Evolutionary conservation across 805 yeast genomes (phyloP).

Genomic region (Groenewaldozyma salmanticensis): DNA sequence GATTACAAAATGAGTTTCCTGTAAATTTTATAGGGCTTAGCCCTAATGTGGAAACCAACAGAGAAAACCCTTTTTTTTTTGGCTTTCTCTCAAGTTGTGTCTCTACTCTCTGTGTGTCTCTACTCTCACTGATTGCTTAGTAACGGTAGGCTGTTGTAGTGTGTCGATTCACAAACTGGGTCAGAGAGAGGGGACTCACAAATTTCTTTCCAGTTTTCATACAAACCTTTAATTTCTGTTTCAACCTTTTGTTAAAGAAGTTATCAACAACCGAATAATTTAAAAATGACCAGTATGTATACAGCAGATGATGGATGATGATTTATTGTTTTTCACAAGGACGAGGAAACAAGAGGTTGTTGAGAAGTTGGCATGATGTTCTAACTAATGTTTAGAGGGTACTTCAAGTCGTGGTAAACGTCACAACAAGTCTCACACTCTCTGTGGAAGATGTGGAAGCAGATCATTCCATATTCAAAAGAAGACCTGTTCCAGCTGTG

Average conservation of each 20-base stretch:
- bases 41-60: too few species aligned
- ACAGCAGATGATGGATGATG: background rate
- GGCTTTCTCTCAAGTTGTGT: too few species aligned
- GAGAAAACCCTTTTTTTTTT: too few species aligned
- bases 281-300: slow-evolving; percentile 21
- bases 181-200: too few species aligned
- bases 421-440: slow-evolving; percentile 99
- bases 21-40: too few species aligned
- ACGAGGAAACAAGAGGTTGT: background rate
- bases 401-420: slow-evolving; percentile 99
- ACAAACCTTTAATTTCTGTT: background rate
- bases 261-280: slow-evolving; percentile 9
- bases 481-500: slow-evolving; percentile 98
- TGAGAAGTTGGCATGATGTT: too few species aligned
- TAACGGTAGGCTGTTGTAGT: too few species aligned
- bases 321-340: background rate
- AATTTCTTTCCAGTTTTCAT: background rate
- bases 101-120: too few species aligned
- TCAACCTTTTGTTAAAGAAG: background rate
- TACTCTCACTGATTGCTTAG: too few species aligned
- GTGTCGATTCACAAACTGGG: too few species aligned
- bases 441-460: slow-evolving; percentile 94
- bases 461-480: slow-evolving; percentile 99
- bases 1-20: too few species aligned
- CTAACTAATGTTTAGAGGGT: slow-evolving; percentile 47